A percentile compares a stretch with the other conserved stretches of the same genome.
Evolutionary conservation across 1,284 basidiomycete genomes (phyloP).

Genomic region (Ceratobasidium sp.): DNA sequence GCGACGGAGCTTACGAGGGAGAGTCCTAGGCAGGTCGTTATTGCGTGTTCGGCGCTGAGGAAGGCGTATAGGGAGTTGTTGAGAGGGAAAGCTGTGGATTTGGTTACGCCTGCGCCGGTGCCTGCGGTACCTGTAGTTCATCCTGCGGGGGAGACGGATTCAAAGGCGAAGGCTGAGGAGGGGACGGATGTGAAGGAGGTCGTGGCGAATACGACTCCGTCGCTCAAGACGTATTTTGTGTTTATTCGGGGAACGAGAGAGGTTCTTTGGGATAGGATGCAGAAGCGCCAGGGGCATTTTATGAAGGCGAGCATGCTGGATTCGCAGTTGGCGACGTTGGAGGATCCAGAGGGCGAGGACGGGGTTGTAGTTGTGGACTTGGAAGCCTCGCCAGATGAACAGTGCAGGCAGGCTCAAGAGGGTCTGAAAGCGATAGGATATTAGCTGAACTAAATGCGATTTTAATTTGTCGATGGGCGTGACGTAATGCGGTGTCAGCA

Average conservation of each 20-base stretch:
- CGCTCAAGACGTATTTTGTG: conserved; percentile 75
- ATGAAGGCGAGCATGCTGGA: conserved; percentile 91
- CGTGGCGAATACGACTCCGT: conserved; percentile 50
- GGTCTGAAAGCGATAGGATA: conserved; percentile 49
- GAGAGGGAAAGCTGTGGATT: conserved; percentile 60
- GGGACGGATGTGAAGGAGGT: conserved; percentile 18
- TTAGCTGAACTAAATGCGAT: not conserved
- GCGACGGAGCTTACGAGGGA: conserved; percentile 57
- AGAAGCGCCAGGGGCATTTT: conserved; percentile 79
- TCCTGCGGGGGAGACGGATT: conserved; percentile 44
- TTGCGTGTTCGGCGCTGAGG: conserved; percentile 90
- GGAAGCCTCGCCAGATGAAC: conserved; percentile 66
- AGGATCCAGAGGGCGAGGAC: conserved; percentile 74
- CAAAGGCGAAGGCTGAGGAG: conserved; percentile 19
- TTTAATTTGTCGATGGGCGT: too few relatives aligned
- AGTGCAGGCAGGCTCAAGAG: conserved; percentile 59
- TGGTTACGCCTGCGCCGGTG: conserved; percentile 52
- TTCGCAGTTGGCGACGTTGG: conserved; percentile 82
- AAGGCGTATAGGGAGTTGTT: conserved; percentile 83
- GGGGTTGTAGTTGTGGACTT: conserved; percentile 73
- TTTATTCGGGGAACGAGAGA: conserved; percentile 79
- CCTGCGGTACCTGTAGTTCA: conserved; percentile 48
- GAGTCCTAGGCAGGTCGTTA: conserved; percentile 62
- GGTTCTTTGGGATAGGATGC: conserved; percentile 76
- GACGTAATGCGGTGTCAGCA: too few relatives aligned